Conservation (phyloP, 2,329 filamentous ascomycete species). For the Penicillium decumbens region DNA sequence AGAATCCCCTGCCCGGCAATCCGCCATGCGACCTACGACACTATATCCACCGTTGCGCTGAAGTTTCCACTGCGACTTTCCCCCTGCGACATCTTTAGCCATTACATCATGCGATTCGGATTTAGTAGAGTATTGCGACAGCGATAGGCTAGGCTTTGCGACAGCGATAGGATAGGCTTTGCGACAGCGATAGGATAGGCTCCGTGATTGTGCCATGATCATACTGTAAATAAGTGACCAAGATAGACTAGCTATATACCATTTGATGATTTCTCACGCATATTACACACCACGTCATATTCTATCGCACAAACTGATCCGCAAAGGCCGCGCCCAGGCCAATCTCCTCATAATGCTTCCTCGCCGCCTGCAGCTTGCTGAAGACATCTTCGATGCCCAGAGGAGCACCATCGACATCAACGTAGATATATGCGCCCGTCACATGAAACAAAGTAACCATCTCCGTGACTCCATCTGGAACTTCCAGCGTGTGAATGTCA, state of each 20-base stretch:
- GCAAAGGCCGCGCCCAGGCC: not conserved
- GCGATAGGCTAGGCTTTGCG: not conserved
- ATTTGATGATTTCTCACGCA: too few species aligned
- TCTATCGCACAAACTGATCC: not conserved
- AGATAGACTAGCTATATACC: not conserved
- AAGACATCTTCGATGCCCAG: not conserved
- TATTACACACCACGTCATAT: too few species aligned
- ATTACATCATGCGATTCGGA: not conserved
- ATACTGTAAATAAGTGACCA: conserved; percentile 5
- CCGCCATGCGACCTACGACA: not conserved
- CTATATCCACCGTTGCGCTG: not conserved
- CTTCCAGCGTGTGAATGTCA: not conserved
- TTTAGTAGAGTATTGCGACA: not conserved
- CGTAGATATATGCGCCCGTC: not conserved
- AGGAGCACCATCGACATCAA: not conserved
- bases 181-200: not conserved
- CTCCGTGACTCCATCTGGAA: not conserved
- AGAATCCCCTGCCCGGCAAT: not conserved
- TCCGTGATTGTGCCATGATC: not conserved
- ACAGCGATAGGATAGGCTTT: not conserved
- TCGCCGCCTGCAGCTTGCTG: not conserved
- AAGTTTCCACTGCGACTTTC: not conserved
- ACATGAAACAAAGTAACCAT: not conserved
- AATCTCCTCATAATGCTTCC: not conserved
- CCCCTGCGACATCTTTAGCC: not conserved